Conservation (phyloP, 2,329 filamentous ascomycete species). For the Aspergillus ochraceus region DNA sequence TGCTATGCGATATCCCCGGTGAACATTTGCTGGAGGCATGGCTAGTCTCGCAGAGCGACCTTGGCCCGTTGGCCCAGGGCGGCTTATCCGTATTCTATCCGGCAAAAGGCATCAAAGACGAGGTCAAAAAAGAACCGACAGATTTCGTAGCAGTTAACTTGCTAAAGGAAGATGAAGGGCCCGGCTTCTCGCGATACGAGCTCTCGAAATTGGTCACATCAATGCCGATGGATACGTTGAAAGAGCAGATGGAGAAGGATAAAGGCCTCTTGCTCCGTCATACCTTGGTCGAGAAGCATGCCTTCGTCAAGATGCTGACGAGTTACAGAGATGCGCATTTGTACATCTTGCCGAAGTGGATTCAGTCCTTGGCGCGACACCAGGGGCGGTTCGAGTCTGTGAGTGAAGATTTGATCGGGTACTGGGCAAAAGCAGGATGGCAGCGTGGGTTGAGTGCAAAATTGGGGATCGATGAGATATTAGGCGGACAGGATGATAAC, state of each 20-base stretch:
- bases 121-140: conserved; percentile 85
- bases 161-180: conserved; percentile 52
- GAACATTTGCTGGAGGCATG: conserved; percentile 7
- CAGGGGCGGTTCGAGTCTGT: conserved; percentile 86
- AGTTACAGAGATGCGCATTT: conserved; percentile 89
- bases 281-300: conserved; percentile 71
- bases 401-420: conserved; percentile 89
- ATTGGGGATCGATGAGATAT: conserved; percentile 67
- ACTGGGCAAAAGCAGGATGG: conserved; percentile 95
- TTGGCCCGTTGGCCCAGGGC: conserved; percentile 46
- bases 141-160: conserved; percentile 84
- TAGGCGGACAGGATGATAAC: conserved; percentile 48
- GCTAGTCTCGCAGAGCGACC: conserved; percentile 5
- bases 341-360: conserved; percentile 91
- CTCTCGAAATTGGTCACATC: conserved; percentile 79
- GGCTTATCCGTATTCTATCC: conserved; percentile 90
- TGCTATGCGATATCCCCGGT: conserved; percentile 8
- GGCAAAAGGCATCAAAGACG: conserved; percentile 70
- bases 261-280: conserved; percentile 69
- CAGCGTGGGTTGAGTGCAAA: conserved; percentile 78
- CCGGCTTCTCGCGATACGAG: conserved; percentile 60
- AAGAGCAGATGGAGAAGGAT: conserved; percentile 75
- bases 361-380: conserved; percentile 75
- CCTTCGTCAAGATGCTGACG: conserved; percentile 75
- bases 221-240: conserved; percentile 84